Evolutionary conservation across 139 green algal species (phyloP).

Genomic region (Chlamydomonas sp.): DNA sequence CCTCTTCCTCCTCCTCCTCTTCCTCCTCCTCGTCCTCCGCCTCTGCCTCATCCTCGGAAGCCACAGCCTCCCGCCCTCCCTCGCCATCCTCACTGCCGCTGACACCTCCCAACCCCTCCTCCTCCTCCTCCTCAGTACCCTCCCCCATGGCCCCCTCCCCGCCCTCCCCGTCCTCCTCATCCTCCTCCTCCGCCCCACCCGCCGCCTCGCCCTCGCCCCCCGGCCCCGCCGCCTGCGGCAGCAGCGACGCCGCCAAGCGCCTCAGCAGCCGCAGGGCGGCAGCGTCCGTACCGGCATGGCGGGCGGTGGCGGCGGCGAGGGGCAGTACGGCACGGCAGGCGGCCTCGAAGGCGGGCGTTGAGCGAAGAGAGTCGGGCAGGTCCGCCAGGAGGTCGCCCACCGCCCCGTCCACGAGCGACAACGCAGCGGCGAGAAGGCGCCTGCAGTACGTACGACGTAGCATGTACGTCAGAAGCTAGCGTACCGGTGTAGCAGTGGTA

Average conservation of each 20-base stretch:
- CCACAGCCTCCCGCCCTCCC: not conserved
- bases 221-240: constrained; percentile 46
- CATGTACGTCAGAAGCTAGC: too few species aligned
- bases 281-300: constrained; percentile 23
- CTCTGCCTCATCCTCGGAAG: not conserved
- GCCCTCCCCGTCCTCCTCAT: not conserved
- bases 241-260: constrained; percentile 64
- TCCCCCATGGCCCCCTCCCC: not conserved
- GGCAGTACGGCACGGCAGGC: not conserved
- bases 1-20: not conserved
- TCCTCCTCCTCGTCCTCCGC: not conserved
- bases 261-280: constrained; percentile 48
- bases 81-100: not conserved
- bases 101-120: not conserved
- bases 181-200: not conserved
- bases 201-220: not conserved
- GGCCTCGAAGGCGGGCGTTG: not conserved
- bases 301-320: constrained; percentile 53
- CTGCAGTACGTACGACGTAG: not conserved
- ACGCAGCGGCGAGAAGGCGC: not conserved
- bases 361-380: not conserved
- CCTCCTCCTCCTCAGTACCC: not conserved
- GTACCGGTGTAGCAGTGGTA: too few species aligned
- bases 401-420: not conserved
- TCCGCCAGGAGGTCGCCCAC: constrained; percentile 27